Evolutionary conservation across 768 basidiomycete genomes (phyloP), one percentile per base, ranked within the genome.

Genomic region (Lanmaoa pseudosensibilis): DNA sequence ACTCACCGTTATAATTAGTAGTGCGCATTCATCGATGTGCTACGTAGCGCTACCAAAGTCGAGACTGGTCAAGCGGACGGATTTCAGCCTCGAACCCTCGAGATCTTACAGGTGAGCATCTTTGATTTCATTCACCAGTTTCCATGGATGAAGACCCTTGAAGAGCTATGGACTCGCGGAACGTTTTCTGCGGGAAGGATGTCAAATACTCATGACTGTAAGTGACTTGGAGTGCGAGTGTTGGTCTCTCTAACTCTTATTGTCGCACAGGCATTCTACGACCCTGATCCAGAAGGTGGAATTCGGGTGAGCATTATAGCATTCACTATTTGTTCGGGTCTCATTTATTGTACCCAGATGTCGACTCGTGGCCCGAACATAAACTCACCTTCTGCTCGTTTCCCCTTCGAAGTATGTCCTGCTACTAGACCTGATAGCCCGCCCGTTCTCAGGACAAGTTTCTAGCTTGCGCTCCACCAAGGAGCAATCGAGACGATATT

Each of bases 141-240:
- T 47, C 53, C 15, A 5, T 32, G 38, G 19, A 34, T 38, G 33
- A 48, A 8, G 11, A 5, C 9, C 19, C 9, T 30, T 15, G 10
- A 55, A 90, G 88, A 92, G 88, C 56, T 91, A 91, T 70, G 89
- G 89, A 5, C 73, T 91, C 6, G 83, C 77, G 2, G 85, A 88
- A 12, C 78, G 80, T 4, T 65, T 90, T 12, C 54, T 90, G 27
- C 75, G 70, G 27, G 80, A 88, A 66, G 87, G 80, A 12, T 82
- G 81, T 58, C 84, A 85, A 48, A 75, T 92, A 72, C 80, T 87
- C 54, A 78, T 83, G 71, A 83, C 84, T 34, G 89, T 90, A 64
- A 60, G 82, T 69, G 36, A 34, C n/a, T 45, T 57, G n/a, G 23
- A 5, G 8, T 32, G 18, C 16, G 36, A 11, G 36, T 37, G 16